Evolutionary conservation across 2,329 filamentous ascomycete genomes (phyloP), one percentile per base, ranked within the genome.

Genomic region (Monilinia vaccinii-corymbosi): DNA sequence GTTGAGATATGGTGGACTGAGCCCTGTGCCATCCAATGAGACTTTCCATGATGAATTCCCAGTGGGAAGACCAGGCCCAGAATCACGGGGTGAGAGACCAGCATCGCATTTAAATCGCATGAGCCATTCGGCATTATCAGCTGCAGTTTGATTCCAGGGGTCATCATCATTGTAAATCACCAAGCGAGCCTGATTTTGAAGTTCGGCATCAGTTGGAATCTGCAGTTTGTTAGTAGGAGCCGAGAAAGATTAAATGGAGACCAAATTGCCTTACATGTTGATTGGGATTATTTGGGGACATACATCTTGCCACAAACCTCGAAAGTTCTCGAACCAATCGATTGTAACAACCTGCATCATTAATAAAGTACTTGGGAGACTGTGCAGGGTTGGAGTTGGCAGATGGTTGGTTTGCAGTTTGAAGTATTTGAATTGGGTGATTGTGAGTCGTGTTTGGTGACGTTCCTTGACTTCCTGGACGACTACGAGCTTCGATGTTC

Each of bases 131-230:
- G 75, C 77, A 64, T 86, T 85, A 67, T 86, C 83, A 34, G 82
- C 82, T 0, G 81, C 80, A 0, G 83, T 86, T 65, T 83, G 79
- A 68, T 86, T 85, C 80, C 82, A 85, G 2, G 81, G 81, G 65
- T 85, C 83, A 60, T 85, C 83, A 77, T 84, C 81, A 59, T 85
- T 81, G 61, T 83, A 86, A 0, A 85, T 72, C 40, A 85, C 78
- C 80, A 81, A 85, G 21, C 83, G 77, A 2, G 83, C 81, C 67
- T 86, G 83, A 63, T 84, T 79, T 67, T 84, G 80, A n/a, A 86
- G 71, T 67, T 86, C 83, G n/a, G 80, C 77, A 63, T 86, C 83
- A 0, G 77, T 0, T 79, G 83, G n/a, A 80, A 73, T 61, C 69
- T 70, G 32, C 6, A 4, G 21, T 11, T 28, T 21, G 36, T 53